A percentile compares a stretch with the other conserved stretches of the same genome.
Conservation (phyloP, 768 basidiomycete species). For the Suillus subluteus region DNA sequence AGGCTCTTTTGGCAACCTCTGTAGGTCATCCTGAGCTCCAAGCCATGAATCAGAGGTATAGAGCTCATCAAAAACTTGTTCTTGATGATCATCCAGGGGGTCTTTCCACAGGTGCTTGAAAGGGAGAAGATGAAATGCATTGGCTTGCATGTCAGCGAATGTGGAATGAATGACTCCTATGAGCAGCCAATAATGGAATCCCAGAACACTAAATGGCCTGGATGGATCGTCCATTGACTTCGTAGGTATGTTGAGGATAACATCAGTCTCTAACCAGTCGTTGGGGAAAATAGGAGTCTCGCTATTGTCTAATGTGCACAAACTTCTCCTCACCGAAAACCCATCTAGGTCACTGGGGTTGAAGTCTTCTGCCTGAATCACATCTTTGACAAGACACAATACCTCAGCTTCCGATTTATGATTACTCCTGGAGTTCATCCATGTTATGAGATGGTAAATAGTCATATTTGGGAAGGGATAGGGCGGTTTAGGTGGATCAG, state of each 20-base stretch:
- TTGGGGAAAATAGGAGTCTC: not conserved
- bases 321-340: not conserved
- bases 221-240: not conserved
- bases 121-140: slow-evolving; percentile 26
- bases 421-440: slow-evolving; percentile 7
- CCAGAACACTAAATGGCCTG: slow-evolving; percentile 10
- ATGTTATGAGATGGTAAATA: slow-evolving; percentile 8
- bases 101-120: slow-evolving; percentile 24
- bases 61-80: slow-evolving; percentile 22
- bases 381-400: slow-evolving; percentile 4
- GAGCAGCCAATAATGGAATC: slow-evolving; percentile 21
- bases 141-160: slow-evolving; percentile 8
- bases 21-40: slow-evolving; percentile 21
- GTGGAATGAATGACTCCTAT: slow-evolving; percentile 16
- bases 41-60: slow-evolving; percentile 23
- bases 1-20: slow-evolving; percentile 14
- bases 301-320: not conserved
- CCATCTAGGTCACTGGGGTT: slow-evolving; percentile 6
- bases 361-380: slow-evolving; percentile 12
- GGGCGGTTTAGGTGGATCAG: not conserved
- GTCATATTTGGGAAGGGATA: slow-evolving; percentile 15
- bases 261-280: not conserved
- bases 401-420: slow-evolving; percentile 9
- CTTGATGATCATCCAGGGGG: slow-evolving; percentile 3
- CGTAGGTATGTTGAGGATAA: not conserved